These are phyloP conservation scores for Calocera viscosa DNA, from an alignment of 768 basidiomycete species.

Conservation along the genomic window DNA sequence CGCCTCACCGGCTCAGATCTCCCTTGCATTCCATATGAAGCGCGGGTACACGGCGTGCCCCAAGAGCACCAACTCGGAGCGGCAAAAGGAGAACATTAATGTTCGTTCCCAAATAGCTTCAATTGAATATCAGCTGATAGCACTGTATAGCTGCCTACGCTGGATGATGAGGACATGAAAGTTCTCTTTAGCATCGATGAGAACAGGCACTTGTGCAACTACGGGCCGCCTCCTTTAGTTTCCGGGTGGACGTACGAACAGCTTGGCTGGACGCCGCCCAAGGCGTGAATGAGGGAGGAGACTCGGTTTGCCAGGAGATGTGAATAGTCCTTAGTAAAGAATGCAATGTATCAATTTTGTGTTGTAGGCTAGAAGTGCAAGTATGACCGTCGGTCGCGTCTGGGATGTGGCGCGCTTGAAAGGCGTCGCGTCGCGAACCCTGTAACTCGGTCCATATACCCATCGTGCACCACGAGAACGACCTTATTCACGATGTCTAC, in stretches of 20 bases:
- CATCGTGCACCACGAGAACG: background rate
- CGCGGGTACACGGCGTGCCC: conserved; percentile 36
- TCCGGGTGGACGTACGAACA: conserved; percentile 32
- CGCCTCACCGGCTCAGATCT: conserved; percentile 37
- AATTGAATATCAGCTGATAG: background rate
- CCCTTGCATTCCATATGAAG: conserved; percentile 41
- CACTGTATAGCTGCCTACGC: conserved; percentile 23
- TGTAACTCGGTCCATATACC: background rate
- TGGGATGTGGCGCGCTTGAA: background rate
- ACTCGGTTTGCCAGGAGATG: background rate
- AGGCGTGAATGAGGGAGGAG: background rate
- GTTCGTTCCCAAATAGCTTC: conserved; percentile 24
- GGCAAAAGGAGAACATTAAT: conserved; percentile 40
- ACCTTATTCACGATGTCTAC: background rate
- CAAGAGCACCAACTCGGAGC: conserved; percentile 35
- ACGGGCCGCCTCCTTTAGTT: conserved; percentile 25
- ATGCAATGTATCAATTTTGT: background rate
- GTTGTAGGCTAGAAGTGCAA: too few species aligned
- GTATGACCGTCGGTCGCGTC: too few species aligned
- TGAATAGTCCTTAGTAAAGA: background rate
- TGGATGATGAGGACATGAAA: conserved; percentile 28
- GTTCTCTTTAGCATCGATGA: conserved; percentile 27
- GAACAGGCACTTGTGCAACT: conserved; percentile 27
- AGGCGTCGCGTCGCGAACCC: background rate
- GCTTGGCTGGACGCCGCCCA: conserved; percentile 27